Evolutionary conservation across 805 yeast genomes (phyloP), one percentile per base, ranked within the genome.

Genomic region (Suhomyces sp.): DNA sequence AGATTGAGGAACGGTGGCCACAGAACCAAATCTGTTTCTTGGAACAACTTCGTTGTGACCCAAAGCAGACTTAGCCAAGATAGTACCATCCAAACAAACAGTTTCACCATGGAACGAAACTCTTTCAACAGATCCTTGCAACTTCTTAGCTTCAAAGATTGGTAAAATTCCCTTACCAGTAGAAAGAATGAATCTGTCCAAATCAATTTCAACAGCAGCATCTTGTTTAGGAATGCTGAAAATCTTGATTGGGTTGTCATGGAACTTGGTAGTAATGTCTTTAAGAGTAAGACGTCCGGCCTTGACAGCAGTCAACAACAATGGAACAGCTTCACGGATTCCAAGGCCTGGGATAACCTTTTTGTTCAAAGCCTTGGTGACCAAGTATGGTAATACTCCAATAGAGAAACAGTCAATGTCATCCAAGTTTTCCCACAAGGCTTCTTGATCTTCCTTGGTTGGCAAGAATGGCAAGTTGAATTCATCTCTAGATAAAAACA

Each of bases 51-150:
- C 79, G 35, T 68, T 56, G 48, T 70, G 70, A 46, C 96, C 96
- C 25, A 71, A 57, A 18, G 85, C 83, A 43, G 71, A 73, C 9
- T 61, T 50, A 31, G 77, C 74, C 47, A 83, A 71, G 33, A 88
- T 60, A 37, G 76, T 77, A 47, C 95, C 96, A 58, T 91, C 96
- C 47, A 88, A 73, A 46, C 88, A 84, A 35, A 83, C 85, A 36
- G 95, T 84, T 58, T 82, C 81, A 39, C 79, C 83, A 43, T 81
- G 77, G 59, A 85, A 69, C 47, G 81, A 74, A 33, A 91, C 97
- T 62, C 97, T 79, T 63, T 88, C 95, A 54, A 91, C 83, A 53
- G 88, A 81, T 44, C 97, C 97, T 42, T 68, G 74, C 54, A 87
- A 69, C 34, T 68, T 66, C 46, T 55, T 51, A 43, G 73, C 74